Base-by-base conservation (phyloP, 164 flowering plant species). In the Dillenia suffruticosa region DNA sequence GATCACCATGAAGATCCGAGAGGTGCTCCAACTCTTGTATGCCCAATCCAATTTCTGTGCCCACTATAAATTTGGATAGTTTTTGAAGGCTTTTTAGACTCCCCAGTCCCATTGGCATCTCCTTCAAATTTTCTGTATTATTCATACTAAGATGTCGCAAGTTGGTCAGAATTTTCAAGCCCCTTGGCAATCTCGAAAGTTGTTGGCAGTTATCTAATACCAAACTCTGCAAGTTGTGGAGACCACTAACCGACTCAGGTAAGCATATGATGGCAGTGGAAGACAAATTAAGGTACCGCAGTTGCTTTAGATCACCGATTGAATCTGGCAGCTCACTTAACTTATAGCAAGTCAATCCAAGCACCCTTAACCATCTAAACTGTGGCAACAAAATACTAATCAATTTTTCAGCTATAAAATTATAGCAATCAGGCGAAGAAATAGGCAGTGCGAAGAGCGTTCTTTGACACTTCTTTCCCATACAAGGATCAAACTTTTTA, bases 251-350 rank as follows among this genome's bases (percentile, higher is more conserved):
- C 5, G 58, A 24, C 15, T 57, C 15, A 0, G 72, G 67, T 16
- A 68, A 40, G 46, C 3, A 45, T 45, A 49, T 11, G 9, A 68
- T 56, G 5, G 32, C n/a, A 17, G 58, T 56, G 6, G 43, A 3
- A 43, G 70, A 61, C 12, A 68, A 12, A 17, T 68, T 57, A 44
- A 68, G 66, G 51, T 44, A 56, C 65, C 71, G 61, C 46, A 68
- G 24, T 22, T 61, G 64, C 15, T 62, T 62, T 61, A 68, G 19
- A 17, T 56, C 12, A n/a, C 58, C 58, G 0, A 56, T 44, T 12
- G 62, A 63, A 9, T 63, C 17, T 3, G 62, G 67, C 54, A 68
- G 32, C 5, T 9, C 16, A 5, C 3, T 6, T 14, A 59, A 0
- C 24, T 52, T 52, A 46, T 10, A 10, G 10, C 16, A 1, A 9